These are phyloP conservation scores for Porodaedalea pini DNA, from an alignment of 1,284 basidiomycete species.

Conservation along the genomic window DNA sequence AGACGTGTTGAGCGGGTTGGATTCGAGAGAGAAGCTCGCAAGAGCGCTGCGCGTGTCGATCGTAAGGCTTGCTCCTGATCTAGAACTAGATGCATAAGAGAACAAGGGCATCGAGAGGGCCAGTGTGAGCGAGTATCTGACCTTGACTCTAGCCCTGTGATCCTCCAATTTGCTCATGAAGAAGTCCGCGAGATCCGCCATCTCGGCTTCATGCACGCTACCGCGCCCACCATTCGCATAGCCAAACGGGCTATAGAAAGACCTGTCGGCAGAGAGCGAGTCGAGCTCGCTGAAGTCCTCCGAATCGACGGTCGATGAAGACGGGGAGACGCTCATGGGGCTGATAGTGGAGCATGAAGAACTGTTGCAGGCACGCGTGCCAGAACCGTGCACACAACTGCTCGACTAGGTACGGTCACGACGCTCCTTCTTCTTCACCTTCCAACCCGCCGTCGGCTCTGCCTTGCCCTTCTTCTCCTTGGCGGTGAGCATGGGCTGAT, in stretches of 20 bases:
- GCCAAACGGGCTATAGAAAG: no score
- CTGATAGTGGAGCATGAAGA: constrained; percentile 2
- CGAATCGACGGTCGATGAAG: not conserved
- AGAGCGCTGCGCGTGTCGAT: no score
- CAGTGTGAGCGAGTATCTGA: not conserved
- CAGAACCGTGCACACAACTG: not conserved
- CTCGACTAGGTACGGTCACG: constrained; percentile 5
- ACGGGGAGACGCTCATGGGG: not conserved
- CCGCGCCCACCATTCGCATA: not conserved
- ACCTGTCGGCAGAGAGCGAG: not conserved
- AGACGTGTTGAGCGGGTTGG: no score
- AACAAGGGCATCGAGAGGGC: constrained; percentile 2
- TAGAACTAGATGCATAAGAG: no score
- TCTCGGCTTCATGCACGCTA: not conserved
- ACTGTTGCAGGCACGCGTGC: not conserved
- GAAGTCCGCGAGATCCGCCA: not conserved
- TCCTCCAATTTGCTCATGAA: constrained; percentile 1
- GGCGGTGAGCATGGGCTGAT: no score
- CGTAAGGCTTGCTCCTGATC: no score
- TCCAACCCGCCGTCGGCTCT: no score
- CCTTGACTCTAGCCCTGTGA: no score
- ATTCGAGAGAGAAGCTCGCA: no score
- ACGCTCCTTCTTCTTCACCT: constrained; percentile 3
- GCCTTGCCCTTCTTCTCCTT: no score
- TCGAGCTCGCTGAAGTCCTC: constrained; percentile 3